Percentiles rank a stretch among this genome's conserved stretches.
Conservation (phyloP, 805 yeast species). For the Candida argentea region DNA sequence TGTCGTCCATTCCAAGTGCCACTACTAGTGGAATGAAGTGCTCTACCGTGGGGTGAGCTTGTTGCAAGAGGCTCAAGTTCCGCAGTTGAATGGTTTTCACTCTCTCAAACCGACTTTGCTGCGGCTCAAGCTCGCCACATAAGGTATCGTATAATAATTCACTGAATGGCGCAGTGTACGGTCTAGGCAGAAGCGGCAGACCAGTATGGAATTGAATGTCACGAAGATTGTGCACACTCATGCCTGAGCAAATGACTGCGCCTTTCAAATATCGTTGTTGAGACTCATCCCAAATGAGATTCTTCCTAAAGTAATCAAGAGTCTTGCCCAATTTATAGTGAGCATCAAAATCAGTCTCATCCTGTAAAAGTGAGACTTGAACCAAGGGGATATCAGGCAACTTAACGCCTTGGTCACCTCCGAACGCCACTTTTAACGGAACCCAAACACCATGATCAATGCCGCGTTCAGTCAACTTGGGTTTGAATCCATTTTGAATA, state of each 20-base stretch:
- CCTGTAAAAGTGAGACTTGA: conserved; percentile 39
- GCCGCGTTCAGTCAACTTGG: conserved; percentile 46
- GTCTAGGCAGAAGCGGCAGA: conserved; percentile 14
- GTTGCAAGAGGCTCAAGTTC: conserved; percentile 23
- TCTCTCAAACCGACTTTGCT: conserved; percentile 26
- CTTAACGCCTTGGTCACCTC: conserved; percentile 17
- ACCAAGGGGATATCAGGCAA: conserved; percentile 36
- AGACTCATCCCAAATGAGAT: conserved; percentile 23
- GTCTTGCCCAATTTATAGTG: conserved; percentile 48
- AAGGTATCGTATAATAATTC: conserved; percentile 32
- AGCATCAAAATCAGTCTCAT: conserved; percentile 27
- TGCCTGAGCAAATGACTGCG: conserved; percentile 57
- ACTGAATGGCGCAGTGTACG: conserved; percentile 48
- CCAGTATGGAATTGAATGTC: conserved; percentile 30
- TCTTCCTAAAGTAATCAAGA: conserved; percentile 39
- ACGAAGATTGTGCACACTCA: conserved; percentile 68
- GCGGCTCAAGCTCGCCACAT: conserved; percentile 13
- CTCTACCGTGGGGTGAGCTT: conserved; percentile 70
- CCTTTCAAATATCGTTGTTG: conserved; percentile 18
- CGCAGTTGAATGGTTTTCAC: conserved; percentile 13
- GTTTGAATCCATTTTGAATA: conserved; percentile 30
- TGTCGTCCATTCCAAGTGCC: conserved; percentile 44
- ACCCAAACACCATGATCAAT: conserved; percentile 83
- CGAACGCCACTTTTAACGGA: conserved; percentile 63
- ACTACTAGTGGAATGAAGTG: conserved; percentile 63